These are phyloP conservation scores for Vigna hirtella DNA, from an alignment of 306 rosid genomes.

Conservation along the genomic window DNA sequence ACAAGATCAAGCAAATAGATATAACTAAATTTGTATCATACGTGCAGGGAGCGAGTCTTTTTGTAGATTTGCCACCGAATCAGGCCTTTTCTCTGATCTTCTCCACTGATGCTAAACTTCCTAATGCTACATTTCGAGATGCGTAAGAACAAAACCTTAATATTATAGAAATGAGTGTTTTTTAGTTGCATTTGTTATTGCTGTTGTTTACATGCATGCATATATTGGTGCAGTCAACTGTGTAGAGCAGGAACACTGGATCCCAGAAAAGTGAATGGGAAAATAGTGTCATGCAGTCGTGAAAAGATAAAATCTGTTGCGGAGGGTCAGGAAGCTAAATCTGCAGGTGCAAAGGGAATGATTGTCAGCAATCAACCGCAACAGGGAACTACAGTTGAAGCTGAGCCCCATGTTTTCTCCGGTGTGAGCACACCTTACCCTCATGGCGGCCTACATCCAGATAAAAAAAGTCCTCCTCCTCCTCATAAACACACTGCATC, in stretches of 20 bases:
- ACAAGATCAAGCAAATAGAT: too few relatives aligned
- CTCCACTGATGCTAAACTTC: slow-evolving; percentile 48
- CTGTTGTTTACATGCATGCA: neutral
- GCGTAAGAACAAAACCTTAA: slow-evolving; percentile 52
- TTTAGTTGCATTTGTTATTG: neutral
- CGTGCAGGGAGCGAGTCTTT: slow-evolving; percentile 65
- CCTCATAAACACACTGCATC: too few relatives aligned
- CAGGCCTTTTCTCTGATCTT: slow-evolving; percentile 55
- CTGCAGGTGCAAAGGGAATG: slow-evolving; percentile 63
- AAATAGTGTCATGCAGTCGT: slow-evolving; percentile 45
- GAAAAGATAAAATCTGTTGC: slow-evolving; percentile 48
- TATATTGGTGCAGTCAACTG: slow-evolving; percentile 35
- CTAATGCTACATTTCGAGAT: slow-evolving; percentile 11
- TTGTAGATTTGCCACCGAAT: slow-evolving; percentile 35
- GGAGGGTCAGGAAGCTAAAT: slow-evolving; percentile 44
- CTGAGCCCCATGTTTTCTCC: slow-evolving; percentile 62
- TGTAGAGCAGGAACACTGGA: slow-evolving; percentile 42
- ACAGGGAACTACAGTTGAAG: slow-evolving; percentile 38
- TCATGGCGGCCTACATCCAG: too few relatives aligned
- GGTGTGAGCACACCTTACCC: slow-evolving; percentile 16
- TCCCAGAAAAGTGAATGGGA: slow-evolving; percentile 17
- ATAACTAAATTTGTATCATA: neutral
- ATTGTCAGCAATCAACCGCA: slow-evolving; percentile 41
- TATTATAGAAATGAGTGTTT: neutral
- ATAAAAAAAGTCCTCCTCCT: too few relatives aligned